These are phyloP conservation scores for Trypanosoma conorhini DNA, from an alignment of 208 protist genomes.

Conservation along the genomic window DNA sequence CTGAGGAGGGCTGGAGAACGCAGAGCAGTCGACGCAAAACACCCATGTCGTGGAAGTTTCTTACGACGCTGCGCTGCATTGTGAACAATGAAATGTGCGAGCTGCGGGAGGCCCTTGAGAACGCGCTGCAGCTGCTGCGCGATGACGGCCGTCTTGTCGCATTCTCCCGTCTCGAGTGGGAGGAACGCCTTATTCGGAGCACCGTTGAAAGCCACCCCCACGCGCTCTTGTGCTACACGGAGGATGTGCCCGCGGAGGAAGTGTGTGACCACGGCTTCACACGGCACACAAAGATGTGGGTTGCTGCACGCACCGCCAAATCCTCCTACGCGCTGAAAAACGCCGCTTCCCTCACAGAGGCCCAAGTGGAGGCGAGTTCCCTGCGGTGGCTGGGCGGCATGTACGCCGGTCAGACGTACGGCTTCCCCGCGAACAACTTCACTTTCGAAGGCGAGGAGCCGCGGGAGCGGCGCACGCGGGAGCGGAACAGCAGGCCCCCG, in stretches of 20 bases:
- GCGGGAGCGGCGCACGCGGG: slow-evolving; percentile 44
- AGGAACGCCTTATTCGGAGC: slow-evolving; percentile 71
- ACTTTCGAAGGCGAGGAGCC: slow-evolving; percentile 69
- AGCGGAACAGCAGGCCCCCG: slow-evolving; percentile 46
- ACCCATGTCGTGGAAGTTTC: slow-evolving; percentile 86
- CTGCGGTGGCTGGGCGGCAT: slow-evolving; percentile 78
- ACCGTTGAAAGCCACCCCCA: slow-evolving; percentile 72
- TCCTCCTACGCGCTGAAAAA: slow-evolving; percentile 83
- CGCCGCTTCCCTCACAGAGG: slow-evolving; percentile 48
- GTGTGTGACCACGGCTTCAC: slow-evolving; percentile 64
- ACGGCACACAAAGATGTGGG: slow-evolving; percentile 88
- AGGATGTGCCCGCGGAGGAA: slow-evolving; percentile 58
- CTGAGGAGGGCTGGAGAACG: slow-evolving; percentile 72
- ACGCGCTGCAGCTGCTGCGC: slow-evolving; percentile 71
- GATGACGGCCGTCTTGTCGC: slow-evolving; percentile 74
- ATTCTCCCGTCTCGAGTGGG: slow-evolving; percentile 73
- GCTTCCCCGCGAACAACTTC: slow-evolving; percentile 88
- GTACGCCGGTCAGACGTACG: slow-evolving; percentile 77
- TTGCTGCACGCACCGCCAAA: slow-evolving; percentile 46
- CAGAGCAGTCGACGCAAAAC: slow-evolving; percentile 64
- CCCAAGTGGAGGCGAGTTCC: slow-evolving; percentile 67
- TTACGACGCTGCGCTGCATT: slow-evolving; percentile 78
- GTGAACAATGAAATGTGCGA: slow-evolving; percentile 84
- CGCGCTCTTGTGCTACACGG: slow-evolving; percentile 74
- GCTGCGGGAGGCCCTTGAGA: slow-evolving; percentile 59